These are phyloP conservation scores for Puccinia polysora DNA, from an alignment of 1,284 basidiomycete genomes.

Conservation along the genomic window DNA sequence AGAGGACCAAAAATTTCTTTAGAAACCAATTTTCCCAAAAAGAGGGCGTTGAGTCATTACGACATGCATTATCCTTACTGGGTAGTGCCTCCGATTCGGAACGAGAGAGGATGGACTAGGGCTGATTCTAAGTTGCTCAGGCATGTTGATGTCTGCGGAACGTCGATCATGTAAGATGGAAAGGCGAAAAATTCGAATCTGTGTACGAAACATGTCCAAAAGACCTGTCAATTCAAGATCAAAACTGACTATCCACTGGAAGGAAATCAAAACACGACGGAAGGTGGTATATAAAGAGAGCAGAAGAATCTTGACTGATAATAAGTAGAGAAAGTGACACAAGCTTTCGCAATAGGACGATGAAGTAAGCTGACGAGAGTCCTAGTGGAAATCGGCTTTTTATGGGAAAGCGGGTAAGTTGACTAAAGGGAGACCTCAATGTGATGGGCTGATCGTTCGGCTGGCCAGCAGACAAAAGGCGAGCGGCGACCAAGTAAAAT, in stretches of 20 bases:
- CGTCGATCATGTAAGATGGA: conserved; percentile 9
- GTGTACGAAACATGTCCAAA: not conserved
- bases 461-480: too few species aligned
- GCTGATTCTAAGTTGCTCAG: conserved; percentile 15
- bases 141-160: conserved; percentile 9
- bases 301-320: too few species aligned
- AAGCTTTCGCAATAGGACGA: too few species aligned
- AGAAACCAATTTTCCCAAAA: not conserved
- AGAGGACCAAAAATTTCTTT: not conserved
- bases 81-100: conserved; percentile 28
- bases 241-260: not conserved
- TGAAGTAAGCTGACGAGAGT: too few species aligned
- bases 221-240: not conserved
- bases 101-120: not conserved
- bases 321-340: too few species aligned
- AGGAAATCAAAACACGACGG: too few species aligned
- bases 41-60: not conserved
- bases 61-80: not conserved
- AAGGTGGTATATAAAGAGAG: too few species aligned
- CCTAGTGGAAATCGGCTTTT: too few species aligned
- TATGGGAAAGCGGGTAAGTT: too few species aligned
- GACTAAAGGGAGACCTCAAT: too few species aligned
- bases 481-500: too few species aligned
- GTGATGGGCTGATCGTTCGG: too few species aligned
- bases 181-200: conserved; percentile 29